Evolutionary conservation across 106 monocot genomes (phyloP), one percentile per base, ranked within the genome.

Genomic region (Cymbidium sinense): DNA sequence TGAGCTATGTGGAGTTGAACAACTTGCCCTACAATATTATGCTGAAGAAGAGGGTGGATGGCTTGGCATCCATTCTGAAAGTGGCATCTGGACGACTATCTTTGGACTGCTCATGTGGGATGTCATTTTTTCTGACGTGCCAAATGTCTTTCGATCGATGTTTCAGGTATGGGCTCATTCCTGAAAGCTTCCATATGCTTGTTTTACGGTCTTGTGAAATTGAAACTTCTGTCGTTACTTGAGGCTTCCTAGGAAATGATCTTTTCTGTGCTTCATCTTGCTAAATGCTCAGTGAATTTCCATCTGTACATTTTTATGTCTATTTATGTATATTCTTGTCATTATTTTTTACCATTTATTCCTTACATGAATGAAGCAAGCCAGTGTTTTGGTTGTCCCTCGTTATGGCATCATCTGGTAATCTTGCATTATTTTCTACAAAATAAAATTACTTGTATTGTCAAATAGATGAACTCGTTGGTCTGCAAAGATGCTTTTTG

Each of bases 41-140:
- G 87, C 88, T 34, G 82, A 70, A 9, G 98, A 99, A 80, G 94
- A 88, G 50, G 98, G 96, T 64, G 85, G 88, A 10, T 99, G 98
- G 98, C 81, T 70, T 12, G 98, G 98, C 28, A 77, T 87, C 21
- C 98, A 99, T 84, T 85, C 98, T 50, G 94, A 99, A 87, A 92
- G 90, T 82, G 92, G 98, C 31, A 87, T 99, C 75, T 99, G 98
- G 98, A 79, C 87, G 86, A 99, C 94, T 36, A 85, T 99, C 25
- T 99, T 99, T 83, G 92, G 90, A 11, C 81, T 99, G 83, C 82
- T 99, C 37, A 89, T 94, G 94, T 99, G 98, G 98, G 94, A 95
- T 80, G 79, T 89, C 50, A 86, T 99, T 33, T 99, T 99, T 69
- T 72, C 84, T 4, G 75, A 90, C 36, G 69, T 99, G 37, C 88